Evolutionary conservation across 2,329 filamentous ascomycete genomes (phyloP).

Genomic region (Monilinia laxa): DNA sequence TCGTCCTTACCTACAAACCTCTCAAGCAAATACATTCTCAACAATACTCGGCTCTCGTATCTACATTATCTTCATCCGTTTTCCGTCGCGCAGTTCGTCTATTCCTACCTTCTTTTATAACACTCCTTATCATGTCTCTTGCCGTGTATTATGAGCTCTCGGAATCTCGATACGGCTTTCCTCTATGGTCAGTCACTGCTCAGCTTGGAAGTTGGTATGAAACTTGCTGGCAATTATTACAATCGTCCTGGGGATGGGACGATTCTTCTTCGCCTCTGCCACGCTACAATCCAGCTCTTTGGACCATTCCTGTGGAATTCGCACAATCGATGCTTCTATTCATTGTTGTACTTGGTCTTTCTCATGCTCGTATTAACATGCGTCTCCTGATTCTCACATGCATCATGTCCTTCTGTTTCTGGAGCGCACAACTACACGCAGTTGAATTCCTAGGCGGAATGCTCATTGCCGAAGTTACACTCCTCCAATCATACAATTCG

Average conservation of each 20-base stretch:
- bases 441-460: constrained; percentile 50
- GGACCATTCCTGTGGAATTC: constrained; percentile 40
- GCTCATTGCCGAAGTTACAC: constrained; percentile 47
- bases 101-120: constrained; percentile 48
- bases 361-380: constrained; percentile 32
- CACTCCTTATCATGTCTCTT: constrained; percentile 47
- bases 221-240: constrained; percentile 44
- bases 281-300: constrained; percentile 37
- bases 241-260: constrained; percentile 32
- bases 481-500: constrained; percentile 40
- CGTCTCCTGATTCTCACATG: constrained; percentile 32
- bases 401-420: constrained; percentile 36
- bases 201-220: constrained; percentile 44
- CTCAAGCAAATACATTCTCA: constrained; percentile 45
- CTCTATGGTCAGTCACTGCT: constrained; percentile 41
- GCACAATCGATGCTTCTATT: constrained; percentile 39
- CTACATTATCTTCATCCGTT: constrained; percentile 47
- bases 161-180: constrained; percentile 46
- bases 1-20: constrained; percentile 48
- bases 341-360: constrained; percentile 34
- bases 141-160: constrained; percentile 48
- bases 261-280: constrained; percentile 28
- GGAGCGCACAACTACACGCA: constrained; percentile 32
- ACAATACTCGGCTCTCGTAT: constrained; percentile 43
- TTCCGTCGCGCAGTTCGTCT: constrained; percentile 50